Conservation (phyloP, 495 filamentous ascomycete genomes). For the Cercophora scortea region DNA sequence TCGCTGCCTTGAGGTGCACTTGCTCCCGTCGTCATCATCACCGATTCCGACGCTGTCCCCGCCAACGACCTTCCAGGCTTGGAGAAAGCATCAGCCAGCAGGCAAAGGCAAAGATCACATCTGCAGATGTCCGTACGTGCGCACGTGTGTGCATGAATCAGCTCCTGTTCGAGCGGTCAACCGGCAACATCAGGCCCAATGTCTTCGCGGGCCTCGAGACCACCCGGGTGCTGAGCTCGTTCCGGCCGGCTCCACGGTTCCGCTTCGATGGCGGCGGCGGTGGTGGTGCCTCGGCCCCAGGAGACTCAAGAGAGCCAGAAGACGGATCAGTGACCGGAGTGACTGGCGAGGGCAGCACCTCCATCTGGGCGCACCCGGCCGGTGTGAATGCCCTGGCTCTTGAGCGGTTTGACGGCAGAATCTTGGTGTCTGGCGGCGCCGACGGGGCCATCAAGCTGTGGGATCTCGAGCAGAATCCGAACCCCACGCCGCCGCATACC, state of each 20-base stretch:
- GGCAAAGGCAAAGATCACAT: too few relatives aligned
- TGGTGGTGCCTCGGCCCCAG: background rate
- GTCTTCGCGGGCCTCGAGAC: constrained; percentile 57
- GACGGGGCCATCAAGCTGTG: constrained; percentile 73
- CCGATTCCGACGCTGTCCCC: too few relatives aligned
- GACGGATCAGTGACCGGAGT: background rate
- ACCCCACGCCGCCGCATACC: constrained; percentile 29
- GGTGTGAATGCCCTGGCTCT: constrained; percentile 70
- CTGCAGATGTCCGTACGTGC: background rate
- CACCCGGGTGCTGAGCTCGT: constrained; percentile 42
- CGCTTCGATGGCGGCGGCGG: constrained; percentile 56
- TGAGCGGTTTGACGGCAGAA: constrained; percentile 68
- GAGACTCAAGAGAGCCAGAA: too few relatives aligned
- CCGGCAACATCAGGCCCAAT: constrained; percentile 53
- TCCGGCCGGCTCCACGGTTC: constrained; percentile 56
- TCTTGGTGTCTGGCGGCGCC: constrained; percentile 77
- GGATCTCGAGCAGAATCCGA: constrained; percentile 59
- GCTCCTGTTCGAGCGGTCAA: constrained; percentile 62
- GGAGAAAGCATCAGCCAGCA: too few relatives aligned
- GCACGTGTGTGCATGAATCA: constrained; percentile 53
- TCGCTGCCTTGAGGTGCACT: too few relatives aligned
- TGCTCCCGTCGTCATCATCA: too few relatives aligned
- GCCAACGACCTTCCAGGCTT: too few relatives aligned
- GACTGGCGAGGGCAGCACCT: constrained; percentile 7
- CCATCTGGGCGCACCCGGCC: constrained; percentile 55